A percentile compares a stretch with the other conserved stretches of the same genome.
phyloP scores from a whole-genome alignment of 176 grass and related monocot species.

The Aegilops bicornis region DNA sequence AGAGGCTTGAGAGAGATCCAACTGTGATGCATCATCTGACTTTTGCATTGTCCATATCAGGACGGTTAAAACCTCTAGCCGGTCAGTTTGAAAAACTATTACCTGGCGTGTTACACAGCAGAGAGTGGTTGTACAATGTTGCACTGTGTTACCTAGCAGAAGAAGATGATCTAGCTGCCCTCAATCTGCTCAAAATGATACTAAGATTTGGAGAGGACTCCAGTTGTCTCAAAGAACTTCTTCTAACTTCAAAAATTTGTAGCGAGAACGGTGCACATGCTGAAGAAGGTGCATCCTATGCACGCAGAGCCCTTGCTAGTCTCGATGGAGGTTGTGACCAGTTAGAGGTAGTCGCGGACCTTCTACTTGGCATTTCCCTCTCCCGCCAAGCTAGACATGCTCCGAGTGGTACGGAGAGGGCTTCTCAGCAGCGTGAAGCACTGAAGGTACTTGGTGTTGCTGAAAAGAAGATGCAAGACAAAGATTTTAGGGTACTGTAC shows the following conservation, averaged over 20 bases:
- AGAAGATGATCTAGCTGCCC: slow-evolving; percentile 57
- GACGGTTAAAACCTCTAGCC: slow-evolving; percentile 58
- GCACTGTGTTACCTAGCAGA: slow-evolving; percentile 80
- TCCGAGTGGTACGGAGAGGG: slow-evolving; percentile 52
- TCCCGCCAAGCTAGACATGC: slow-evolving; percentile 63
- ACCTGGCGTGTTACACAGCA: slow-evolving; percentile 52
- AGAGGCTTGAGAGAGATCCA: slow-evolving; percentile 66
- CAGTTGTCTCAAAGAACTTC: slow-evolving; percentile 55
- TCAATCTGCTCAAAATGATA: slow-evolving; percentile 64
- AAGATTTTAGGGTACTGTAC: slow-evolving; percentile 59
- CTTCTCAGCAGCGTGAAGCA: slow-evolving; percentile 64
- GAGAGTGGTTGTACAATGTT: slow-evolving; percentile 62
- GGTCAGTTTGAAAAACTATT: slow-evolving; percentile 65
- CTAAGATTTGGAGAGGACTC: slow-evolving; percentile 59
- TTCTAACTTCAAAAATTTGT: slow-evolving; percentile 89
- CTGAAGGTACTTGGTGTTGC: slow-evolving; percentile 59
- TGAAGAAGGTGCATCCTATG: slow-evolving; percentile 63
- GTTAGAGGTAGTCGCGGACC: slow-evolving; percentile 50
- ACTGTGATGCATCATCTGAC: slow-evolving; percentile 71
- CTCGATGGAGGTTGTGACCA: slow-evolving; percentile 46
- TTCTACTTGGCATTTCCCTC: slow-evolving; percentile 66
- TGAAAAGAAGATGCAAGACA: slow-evolving; percentile 46
- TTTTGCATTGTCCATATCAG: slow-evolving; percentile 75
- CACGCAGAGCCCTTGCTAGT: slow-evolving; percentile 57
- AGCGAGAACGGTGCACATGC: slow-evolving; percentile 35